A percentile compares a stretch with the other conserved stretches of the same genome.
These are phyloP conservation scores for Datisca glomerata DNA, from an alignment of 306 rosid species.

Conservation along the genomic window DNA sequence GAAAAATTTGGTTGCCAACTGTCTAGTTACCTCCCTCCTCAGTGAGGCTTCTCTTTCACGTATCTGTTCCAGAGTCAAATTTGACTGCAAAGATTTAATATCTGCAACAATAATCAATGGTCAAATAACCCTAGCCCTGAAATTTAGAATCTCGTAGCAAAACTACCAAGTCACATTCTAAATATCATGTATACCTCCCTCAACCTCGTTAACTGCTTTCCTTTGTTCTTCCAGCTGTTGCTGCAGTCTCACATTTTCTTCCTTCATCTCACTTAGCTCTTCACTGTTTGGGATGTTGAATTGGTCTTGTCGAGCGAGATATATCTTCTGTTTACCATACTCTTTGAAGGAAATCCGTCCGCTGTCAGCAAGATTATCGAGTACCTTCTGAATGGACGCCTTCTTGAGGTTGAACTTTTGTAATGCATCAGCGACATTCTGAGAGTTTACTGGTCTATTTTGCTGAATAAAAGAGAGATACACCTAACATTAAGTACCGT, in stretches of 20 bases:
- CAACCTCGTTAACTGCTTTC: slow-evolving; percentile 41
- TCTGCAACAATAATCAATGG: slow-evolving; percentile 36
- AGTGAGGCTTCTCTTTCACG: slow-evolving; percentile 47
- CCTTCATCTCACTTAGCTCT: slow-evolving; percentile 82
- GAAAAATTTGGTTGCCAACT: background rate
- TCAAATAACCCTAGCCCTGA: no score
- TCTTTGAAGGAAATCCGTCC: slow-evolving; percentile 78
- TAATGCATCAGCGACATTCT: slow-evolving; percentile 72
- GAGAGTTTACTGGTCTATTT: slow-evolving; percentile 79
- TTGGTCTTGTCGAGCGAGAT: slow-evolving; percentile 78
- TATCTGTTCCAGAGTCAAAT: slow-evolving; percentile 75
- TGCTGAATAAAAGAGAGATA: slow-evolving; percentile 35
- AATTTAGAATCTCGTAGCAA: no score
- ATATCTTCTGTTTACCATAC: slow-evolving; percentile 94
- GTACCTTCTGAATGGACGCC: slow-evolving; percentile 59
- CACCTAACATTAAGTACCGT: background rate
- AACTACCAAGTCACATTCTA: no score
- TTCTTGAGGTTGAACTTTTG: slow-evolving; percentile 90
- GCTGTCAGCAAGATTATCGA: slow-evolving; percentile 67
- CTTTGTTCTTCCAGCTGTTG: slow-evolving; percentile 40
- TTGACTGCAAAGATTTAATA: slow-evolving; percentile 58
- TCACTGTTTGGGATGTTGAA: slow-evolving; percentile 60
- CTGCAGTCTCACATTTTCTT: slow-evolving; percentile 50
- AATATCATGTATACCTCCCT: slow-evolving; percentile 43
- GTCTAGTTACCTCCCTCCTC: slow-evolving; percentile 47